A percentile compares a stretch with the other conserved stretches of the same genome.
Conservation (phyloP, 2,329 filamentous ascomycete genomes). For the Colletotrichum nymphaeae region DNA sequence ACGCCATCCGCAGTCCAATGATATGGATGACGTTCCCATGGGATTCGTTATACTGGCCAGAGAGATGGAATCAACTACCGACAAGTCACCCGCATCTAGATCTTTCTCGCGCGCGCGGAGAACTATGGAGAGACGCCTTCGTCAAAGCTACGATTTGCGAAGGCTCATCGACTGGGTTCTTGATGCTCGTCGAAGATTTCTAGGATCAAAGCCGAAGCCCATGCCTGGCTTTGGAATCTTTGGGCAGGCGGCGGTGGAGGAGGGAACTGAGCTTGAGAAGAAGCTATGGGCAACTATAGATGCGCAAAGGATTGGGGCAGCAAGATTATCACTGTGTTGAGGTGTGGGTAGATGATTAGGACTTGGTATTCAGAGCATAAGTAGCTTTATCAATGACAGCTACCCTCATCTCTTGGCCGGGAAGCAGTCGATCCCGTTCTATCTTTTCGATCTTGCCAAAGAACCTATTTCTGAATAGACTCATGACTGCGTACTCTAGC, state of each 20-base stretch:
- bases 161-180: constrained; percentile 19
- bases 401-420: no score
- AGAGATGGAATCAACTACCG: constrained; percentile 10
- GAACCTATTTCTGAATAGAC: neutral
- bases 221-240: constrained; percentile 23
- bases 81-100: neutral
- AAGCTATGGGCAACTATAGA: constrained; percentile 18
- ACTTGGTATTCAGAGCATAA: neutral
- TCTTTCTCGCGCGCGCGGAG: neutral
- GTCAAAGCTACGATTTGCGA: constrained; percentile 10
- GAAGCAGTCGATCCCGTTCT: neutral
- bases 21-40: constrained; percentile 18
- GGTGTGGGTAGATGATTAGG: fast-evolving
- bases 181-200: constrained; percentile 8
- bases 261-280: constrained; percentile 4
- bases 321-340: neutral
- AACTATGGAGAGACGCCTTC: constrained; percentile 20
- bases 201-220: constrained; percentile 1
- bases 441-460: neutral
- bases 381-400: neutral
- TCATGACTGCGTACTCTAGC: neutral
- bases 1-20: neutral
- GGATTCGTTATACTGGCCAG: constrained; percentile 11
- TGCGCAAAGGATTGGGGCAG: neutral
- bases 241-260: neutral